Evolutionary conservation across 108 stramenopile genomes (phyloP).

Genomic region (Nitzschia sp.): DNA sequence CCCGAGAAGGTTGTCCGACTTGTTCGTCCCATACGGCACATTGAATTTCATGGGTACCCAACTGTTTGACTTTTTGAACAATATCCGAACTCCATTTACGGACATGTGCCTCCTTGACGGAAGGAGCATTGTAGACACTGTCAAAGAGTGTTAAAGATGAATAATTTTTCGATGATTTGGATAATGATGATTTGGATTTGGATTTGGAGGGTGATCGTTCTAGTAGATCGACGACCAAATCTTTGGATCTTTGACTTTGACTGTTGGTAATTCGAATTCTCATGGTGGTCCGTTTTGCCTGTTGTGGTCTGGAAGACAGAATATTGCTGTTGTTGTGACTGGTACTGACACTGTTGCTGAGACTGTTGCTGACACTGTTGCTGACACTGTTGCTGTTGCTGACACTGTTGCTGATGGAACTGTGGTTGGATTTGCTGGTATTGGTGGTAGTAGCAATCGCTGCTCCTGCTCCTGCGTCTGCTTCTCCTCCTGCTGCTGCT

Average conservation of each 20-base stretch:
- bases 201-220: background rate
- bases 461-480: no score
- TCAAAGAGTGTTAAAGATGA: slow-evolving; percentile 11
- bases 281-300: slow-evolving; percentile 6
- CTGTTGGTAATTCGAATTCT: slow-evolving; percentile 32
- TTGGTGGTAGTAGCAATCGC: no score
- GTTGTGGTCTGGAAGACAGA: no score
- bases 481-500: no score
- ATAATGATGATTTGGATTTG: slow-evolving; percentile 21
- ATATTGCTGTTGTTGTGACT: no score
- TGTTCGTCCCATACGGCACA: slow-evolving; percentile 23
- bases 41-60: slow-evolving; percentile 17
- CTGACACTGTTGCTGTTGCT: no score
- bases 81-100: slow-evolving; percentile 31
- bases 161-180: background rate
- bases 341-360: no score
- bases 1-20: slow-evolving; percentile 1
- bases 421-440: no score
- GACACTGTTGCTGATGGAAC: no score
- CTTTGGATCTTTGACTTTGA: slow-evolving; percentile 18
- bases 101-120: slow-evolving; percentile 29
- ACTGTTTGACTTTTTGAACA: slow-evolving; percentile 21
- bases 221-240: slow-evolving; percentile 22
- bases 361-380: no score
- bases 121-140: slow-evolving; percentile 20